These are phyloP conservation scores for Croton setiger DNA, from an alignment of 441 rosid species.

Conservation along the genomic window DNA sequence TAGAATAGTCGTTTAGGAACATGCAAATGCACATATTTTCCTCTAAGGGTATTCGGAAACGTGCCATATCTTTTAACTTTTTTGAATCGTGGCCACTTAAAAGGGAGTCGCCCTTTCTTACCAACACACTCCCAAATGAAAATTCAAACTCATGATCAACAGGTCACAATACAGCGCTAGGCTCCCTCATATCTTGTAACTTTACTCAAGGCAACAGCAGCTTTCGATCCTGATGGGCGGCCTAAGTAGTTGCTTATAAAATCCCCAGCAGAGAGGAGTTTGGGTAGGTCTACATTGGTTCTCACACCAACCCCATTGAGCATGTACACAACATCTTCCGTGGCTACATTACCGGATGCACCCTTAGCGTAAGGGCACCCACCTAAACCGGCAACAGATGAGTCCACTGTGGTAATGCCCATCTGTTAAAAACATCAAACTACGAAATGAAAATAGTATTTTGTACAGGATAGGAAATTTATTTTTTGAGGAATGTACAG, in stretches of 20 bases:
- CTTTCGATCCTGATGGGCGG: slow-evolving; percentile 71
- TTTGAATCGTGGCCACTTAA: no score
- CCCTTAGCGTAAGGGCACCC: slow-evolving; percentile 98
- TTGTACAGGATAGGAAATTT: no score
- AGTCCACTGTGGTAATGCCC: slow-evolving; percentile 83
- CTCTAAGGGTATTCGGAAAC: background rate
- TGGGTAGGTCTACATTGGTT: slow-evolving; percentile 69
- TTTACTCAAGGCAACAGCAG: slow-evolving; percentile 63
- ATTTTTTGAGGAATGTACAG: no score
- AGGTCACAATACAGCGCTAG: no score
- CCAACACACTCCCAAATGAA: no score
- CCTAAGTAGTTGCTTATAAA: slow-evolving; percentile 75
- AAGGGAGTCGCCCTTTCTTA: no score
- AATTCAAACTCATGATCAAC: no score
- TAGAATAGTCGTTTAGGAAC: background rate
- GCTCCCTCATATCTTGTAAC: slow-evolving; percentile 56
- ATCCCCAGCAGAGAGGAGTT: slow-evolving; percentile 70
- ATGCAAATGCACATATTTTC: slow-evolving; percentile 1
- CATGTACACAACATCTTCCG: slow-evolving; percentile 95
- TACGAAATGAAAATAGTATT: no score
- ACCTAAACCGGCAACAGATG: slow-evolving; percentile 84
- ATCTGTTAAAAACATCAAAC: slow-evolving; percentile 47
- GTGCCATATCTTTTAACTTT: no score
- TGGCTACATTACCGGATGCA: slow-evolving; percentile 91
- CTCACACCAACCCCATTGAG: slow-evolving; percentile 75